Conservation (phyloP, 352 stramenopile species). For the Achlya hypogyna region DNA sequence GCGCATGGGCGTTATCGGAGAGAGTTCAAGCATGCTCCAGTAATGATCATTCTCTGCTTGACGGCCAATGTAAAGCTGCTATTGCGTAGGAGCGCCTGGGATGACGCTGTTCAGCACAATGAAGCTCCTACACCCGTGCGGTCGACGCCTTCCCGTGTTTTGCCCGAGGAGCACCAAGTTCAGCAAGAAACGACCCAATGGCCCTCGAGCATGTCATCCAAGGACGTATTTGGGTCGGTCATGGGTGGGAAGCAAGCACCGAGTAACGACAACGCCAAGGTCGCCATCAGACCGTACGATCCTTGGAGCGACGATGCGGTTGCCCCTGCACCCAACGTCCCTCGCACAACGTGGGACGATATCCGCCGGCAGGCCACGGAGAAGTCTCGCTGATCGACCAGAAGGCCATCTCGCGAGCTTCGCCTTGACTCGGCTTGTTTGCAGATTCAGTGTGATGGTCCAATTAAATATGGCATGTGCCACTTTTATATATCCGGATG, state of each 20-base stretch:
- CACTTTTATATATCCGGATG: neutral
- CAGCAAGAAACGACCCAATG: neutral
- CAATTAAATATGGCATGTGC: neutral
- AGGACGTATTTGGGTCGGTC: constrained; percentile 13
- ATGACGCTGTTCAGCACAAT: neutral
- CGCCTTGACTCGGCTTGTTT: no score
- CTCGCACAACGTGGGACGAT: constrained; percentile 68
- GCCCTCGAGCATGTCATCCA: neutral
- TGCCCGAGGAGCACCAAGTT: neutral
- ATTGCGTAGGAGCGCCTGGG: constrained; percentile 14
- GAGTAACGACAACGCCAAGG: constrained; percentile 22
- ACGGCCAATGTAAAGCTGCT: neutral
- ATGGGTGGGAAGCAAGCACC: neutral
- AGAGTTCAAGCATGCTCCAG: constrained; percentile 7
- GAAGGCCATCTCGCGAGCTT: no score
- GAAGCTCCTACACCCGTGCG: neutral
- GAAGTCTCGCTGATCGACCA: neutral
- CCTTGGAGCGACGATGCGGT: constrained; percentile 27
- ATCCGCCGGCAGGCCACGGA: constrained; percentile 35
- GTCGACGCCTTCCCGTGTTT: neutral
- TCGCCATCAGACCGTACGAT: constrained; percentile 45
- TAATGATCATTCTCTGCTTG: neutral
- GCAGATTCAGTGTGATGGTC: no score
- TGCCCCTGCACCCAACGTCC: constrained; percentile 23
- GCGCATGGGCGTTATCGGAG: constrained; percentile 12